Conservation (phyloP, 83 land plant genomes). For the Picea abies region DNA sequence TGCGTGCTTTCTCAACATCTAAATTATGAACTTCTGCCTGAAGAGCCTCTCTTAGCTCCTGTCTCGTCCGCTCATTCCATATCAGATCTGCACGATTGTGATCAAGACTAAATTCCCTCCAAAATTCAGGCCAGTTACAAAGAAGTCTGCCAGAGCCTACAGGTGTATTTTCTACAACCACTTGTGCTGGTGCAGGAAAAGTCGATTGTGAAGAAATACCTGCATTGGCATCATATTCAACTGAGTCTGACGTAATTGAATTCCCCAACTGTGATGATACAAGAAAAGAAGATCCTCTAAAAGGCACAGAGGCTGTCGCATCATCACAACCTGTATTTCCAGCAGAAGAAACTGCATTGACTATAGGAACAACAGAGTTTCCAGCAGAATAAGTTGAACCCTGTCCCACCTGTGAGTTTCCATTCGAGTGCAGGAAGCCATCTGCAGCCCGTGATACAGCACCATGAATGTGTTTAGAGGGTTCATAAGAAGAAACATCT, state of each 20-base stretch:
- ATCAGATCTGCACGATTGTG: constrained; percentile 98
- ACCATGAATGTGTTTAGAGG: constrained; percentile 15
- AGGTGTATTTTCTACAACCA: constrained; percentile 79
- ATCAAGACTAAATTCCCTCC: constrained; percentile 94
- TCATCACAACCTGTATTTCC: constrained; percentile 20
- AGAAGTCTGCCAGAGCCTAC: constrained; percentile 93
- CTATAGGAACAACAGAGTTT: constrained; percentile 15
- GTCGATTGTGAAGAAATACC: constrained; percentile 27
- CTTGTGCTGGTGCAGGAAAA: constrained; percentile 96
- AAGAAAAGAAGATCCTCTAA: constrained; percentile 9
- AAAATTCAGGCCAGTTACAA: constrained; percentile 98
- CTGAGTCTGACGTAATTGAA: constrained; percentile 24
- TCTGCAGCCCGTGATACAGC: constrained; percentile 23
- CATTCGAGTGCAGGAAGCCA: constrained; percentile 20
- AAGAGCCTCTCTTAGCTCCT: constrained; percentile 90
- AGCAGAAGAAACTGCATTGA: constrained; percentile 21
- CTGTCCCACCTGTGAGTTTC: constrained; percentile 31
- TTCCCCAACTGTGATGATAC: constrained; percentile 11
- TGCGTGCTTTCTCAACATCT: constrained; percentile 93
- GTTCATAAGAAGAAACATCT: constrained; percentile 22
- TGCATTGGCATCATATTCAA: constrained; percentile 30
- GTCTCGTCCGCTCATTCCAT: constrained; percentile 98
- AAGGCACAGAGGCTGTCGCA: constrained; percentile 18
- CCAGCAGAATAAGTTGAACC: constrained; percentile 24
- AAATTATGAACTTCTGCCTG: constrained; percentile 89